phyloP scores from a whole-genome alignment of 768 basidiomycete species.

The Agrocybe praecox region DNA sequence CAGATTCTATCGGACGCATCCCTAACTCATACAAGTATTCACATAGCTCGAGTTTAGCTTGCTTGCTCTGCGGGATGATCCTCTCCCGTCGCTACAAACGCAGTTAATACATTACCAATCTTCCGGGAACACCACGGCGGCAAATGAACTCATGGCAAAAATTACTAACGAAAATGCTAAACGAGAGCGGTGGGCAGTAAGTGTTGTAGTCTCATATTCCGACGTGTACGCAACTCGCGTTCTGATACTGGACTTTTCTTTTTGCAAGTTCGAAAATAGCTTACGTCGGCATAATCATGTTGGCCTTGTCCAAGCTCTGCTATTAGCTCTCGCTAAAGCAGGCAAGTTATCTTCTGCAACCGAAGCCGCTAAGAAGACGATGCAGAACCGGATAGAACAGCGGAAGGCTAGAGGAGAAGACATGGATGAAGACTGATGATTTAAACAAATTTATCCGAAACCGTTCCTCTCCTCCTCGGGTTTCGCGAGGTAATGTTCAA shows the following conservation, averaged over 20 bases:
- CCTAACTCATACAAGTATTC: conserved; percentile 11
- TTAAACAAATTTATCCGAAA: not conserved
- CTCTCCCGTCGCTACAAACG: conserved; percentile 66
- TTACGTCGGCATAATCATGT: conserved; percentile 87
- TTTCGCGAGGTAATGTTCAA: conserved; percentile 1
- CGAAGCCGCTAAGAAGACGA: conserved; percentile 42
- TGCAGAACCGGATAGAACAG: conserved; percentile 49
- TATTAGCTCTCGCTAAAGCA: conserved; percentile 73
- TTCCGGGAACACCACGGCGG: conserved; percentile 42
- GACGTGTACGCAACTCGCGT: conserved; percentile 12
- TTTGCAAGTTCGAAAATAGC: conserved; percentile 79
- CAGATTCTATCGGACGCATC: conserved; percentile 12
- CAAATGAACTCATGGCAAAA: conserved; percentile 54
- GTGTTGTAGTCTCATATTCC: conserved; percentile 29
- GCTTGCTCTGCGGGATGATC: conserved; percentile 83
- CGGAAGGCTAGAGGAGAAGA: conserved; percentile 45
- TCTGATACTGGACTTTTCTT: conserved; percentile 8
- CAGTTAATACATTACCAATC: conserved; percentile 54
- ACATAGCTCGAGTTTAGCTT: conserved; percentile 88
- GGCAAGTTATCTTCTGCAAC: conserved; percentile 60
- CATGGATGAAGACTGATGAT: conserved; percentile 47
- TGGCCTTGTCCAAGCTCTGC: conserved; percentile 74
- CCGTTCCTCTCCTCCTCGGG: not conserved
- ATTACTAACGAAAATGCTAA: conserved; percentile 72
- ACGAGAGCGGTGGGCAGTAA: conserved; percentile 80